These are phyloP conservation scores for Penicillium dipodomyicola DNA, from an alignment of 495 filamentous ascomycete species.

Conservation along the genomic window DNA sequence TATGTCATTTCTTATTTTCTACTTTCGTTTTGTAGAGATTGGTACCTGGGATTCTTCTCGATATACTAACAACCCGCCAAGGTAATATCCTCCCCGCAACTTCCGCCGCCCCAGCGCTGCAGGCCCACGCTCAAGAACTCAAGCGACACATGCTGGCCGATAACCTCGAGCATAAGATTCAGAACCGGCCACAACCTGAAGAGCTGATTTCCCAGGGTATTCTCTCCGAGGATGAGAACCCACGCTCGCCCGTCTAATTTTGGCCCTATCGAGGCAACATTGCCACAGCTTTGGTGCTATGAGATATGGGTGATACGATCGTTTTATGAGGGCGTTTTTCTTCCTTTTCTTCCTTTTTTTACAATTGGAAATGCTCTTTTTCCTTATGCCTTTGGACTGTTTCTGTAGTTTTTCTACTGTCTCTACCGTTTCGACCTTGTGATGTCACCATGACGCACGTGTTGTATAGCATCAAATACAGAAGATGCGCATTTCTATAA, in stretches of 20 bases:
- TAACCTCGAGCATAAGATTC: constrained; percentile 77
- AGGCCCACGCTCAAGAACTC: constrained; percentile 75
- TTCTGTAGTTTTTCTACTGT: not conserved
- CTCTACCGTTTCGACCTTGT: constrained; percentile 13
- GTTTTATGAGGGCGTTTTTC: constrained; percentile 12
- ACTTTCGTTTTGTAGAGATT: not conserved
- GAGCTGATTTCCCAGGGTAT: constrained; percentile 77
- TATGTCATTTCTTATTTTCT: not conserved
- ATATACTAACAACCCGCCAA: constrained; percentile 26
- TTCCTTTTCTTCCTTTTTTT: constrained; percentile 8
- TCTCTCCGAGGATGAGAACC: constrained; percentile 59
- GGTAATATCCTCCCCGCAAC: constrained; percentile 74
- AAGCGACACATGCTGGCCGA: constrained; percentile 83
- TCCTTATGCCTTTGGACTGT: not conserved
- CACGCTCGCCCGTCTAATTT: constrained; percentile 24
- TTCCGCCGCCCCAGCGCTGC: constrained; percentile 69
- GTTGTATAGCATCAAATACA: constrained; percentile 5
- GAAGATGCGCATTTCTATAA: not conserved
- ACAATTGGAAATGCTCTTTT: not conserved
- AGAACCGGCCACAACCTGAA: constrained; percentile 70
- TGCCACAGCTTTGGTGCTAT: not conserved
- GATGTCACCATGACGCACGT: constrained; percentile 30
- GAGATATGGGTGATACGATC: constrained; percentile 5
- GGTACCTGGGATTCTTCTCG: not conserved
- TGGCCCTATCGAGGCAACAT: not conserved